These are phyloP conservation scores for Rhodosporidiobolus odoratus DNA, from an alignment of 768 basidiomycete species.

Conservation along the genomic window DNA sequence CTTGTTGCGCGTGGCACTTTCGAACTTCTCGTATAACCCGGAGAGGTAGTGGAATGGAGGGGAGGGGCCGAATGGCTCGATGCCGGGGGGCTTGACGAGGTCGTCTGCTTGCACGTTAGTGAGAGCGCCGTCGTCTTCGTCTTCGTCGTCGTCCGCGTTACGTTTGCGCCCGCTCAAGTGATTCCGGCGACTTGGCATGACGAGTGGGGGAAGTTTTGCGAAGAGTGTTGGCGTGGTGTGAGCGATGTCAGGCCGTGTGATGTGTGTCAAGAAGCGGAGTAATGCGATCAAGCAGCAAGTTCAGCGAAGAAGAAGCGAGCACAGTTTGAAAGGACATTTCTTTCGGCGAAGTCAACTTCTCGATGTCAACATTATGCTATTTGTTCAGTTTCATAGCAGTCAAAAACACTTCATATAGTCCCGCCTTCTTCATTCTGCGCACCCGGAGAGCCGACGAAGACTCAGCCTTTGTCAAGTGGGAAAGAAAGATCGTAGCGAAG, in stretches of 20 bases:
- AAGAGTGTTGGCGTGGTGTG: neutral
- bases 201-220: neutral
- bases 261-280: no score
- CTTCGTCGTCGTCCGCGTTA: neutral
- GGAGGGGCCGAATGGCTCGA: slow-evolving; percentile 2
- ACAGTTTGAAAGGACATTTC: neutral
- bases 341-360: no score
- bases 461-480: neutral
- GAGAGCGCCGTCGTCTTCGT: neutral
- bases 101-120: slow-evolving; percentile 16
- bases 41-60: slow-evolving; percentile 9
- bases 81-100: slow-evolving; percentile 9
- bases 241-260: neutral
- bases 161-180: neutral
- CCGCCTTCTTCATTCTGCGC: slow-evolving; percentile 30
- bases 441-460: no score
- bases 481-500: neutral
- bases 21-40: slow-evolving; percentile 20
- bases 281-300: no score
- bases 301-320: neutral
- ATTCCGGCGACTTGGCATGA: neutral
- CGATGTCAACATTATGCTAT: neutral
- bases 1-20: slow-evolving; percentile 26
- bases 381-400: slow-evolving; percentile 37
- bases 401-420: slow-evolving; percentile 27